Evolutionary conservation across 1,284 basidiomycete genomes (phyloP), one percentile per base, ranked within the genome.

Genomic region (Psilocybe mexicana): DNA sequence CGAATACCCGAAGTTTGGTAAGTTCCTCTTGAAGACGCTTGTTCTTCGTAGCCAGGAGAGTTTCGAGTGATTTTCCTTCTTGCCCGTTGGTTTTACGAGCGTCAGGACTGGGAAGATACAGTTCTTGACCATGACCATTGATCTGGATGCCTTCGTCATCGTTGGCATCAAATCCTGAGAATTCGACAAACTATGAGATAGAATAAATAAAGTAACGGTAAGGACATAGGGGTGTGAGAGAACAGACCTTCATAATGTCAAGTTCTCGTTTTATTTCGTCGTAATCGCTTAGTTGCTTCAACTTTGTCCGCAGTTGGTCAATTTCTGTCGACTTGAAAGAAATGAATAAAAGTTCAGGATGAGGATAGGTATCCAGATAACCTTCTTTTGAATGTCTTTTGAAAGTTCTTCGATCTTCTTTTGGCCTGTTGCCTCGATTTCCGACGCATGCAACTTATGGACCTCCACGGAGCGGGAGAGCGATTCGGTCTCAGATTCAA

Each of bases 241-340:
- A 2, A 65, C 78, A 25, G 54, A 93, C 94, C 86, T 98, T 97
- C 92, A 98, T 93, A 65, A 97, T 96, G 68, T 95, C 94, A 24
- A 97, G 81, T 71, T 97, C 96, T 43, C 95, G 87, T 77, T 97
- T 97, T 70, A 97, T 87, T 75, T 97, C 95, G 67, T 98, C 95
- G 67, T 97, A 98, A 71, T 97, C 93, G 3, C 74, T 74, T 65
- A 89, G 92, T 64, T 86, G 85, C 68, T 85, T 86, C 43, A 96
- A 75, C 64, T 85, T 87, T 43, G 76, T 72, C 66, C 83, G 86
- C 1, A 96, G 76, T 57, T 79, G 80, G 12, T 88, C 85, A 7
- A 89, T 78, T 72, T 96, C 93, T 2, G 72, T 68, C 2, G 71
- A 73, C 85, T 87, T 51, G 8, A 45, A 28, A 18, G 35, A 36